Percentiles rank a stretch among this genome's conserved stretches.
Conservation (phyloP, 345 rosid genomes). For the Linum lewisii region DNA sequence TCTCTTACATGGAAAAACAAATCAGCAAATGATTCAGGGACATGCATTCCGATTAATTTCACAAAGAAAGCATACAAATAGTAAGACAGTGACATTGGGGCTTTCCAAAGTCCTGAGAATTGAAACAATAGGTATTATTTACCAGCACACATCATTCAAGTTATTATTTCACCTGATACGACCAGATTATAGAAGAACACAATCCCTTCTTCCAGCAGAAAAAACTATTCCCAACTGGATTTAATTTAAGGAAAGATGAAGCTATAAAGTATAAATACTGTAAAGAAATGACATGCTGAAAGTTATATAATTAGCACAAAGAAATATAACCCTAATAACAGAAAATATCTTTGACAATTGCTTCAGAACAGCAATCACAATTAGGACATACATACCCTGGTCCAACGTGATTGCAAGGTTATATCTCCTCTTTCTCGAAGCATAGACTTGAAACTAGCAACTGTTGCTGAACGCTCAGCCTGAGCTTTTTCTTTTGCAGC, state of each 20-base stretch:
- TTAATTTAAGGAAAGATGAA: too few relatives aligned
- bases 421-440: conserved; percentile 65
- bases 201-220: background rate
- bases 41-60: background rate
- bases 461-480: conserved; percentile 56
- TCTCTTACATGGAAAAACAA: background rate
- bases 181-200: background rate
- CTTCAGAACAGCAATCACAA: background rate
- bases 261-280: background rate
- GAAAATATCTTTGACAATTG: background rate
- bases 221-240: background rate
- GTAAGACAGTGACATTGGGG: background rate
- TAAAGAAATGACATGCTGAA: background rate
- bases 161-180: background rate
- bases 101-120: background rate
- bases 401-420: conserved; percentile 67
- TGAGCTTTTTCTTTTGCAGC: conserved; percentile 69
- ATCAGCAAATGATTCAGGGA: background rate
- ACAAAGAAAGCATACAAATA: too few relatives aligned
- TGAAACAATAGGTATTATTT: background rate
- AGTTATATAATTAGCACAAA: background rate
- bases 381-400: conserved; percentile 44
- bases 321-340: too few relatives aligned
- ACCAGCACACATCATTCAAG: background rate
- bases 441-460: conserved; percentile 74